A percentile compares a stretch with the other conserved stretches of the same genome.
Evolutionary conservation across 1,139 yeast genomes (phyloP).

Genomic region (Geotrichum histeridarum): DNA sequence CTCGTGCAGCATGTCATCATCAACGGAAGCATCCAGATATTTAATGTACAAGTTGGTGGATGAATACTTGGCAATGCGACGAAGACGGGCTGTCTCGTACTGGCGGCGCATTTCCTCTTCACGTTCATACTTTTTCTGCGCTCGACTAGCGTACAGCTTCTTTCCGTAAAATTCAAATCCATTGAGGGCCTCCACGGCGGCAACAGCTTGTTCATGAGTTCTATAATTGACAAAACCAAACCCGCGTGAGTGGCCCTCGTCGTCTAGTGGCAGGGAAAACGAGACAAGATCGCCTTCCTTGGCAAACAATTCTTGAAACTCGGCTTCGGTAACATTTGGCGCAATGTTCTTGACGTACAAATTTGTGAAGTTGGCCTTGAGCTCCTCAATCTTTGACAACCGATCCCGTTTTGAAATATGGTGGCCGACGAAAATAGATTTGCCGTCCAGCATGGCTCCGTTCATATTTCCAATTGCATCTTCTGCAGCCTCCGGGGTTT

Average conservation of each 20-base stretch:
- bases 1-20: slow-evolving; percentile 73
- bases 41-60: slow-evolving; percentile 73
- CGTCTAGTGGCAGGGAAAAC: slow-evolving; percentile 70
- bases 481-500: slow-evolving; percentile 69
- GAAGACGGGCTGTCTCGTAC: slow-evolving; percentile 37
- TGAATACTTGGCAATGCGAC: slow-evolving; percentile 7
- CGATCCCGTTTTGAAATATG: slow-evolving; percentile 84
- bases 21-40: slow-evolving; percentile 77
- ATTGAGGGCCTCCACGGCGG: slow-evolving; percentile 77
- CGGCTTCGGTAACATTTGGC: slow-evolving; percentile 25
- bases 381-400: slow-evolving; percentile 74
- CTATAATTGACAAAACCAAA: slow-evolving; percentile 86
- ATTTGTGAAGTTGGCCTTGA: slow-evolving; percentile 80
- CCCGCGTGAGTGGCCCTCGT: slow-evolving; percentile 78
- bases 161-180: slow-evolving; percentile 71
- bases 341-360: slow-evolving; percentile 80
- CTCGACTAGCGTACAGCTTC: slow-evolving; percentile 79
- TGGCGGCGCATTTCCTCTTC: slow-evolving; percentile 79
- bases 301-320: slow-evolving; percentile 19
- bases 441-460: slow-evolving; percentile 82
- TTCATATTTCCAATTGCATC: slow-evolving; percentile 85
- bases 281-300: slow-evolving; percentile 55
- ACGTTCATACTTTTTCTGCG: slow-evolving; percentile 91
- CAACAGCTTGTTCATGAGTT: slow-evolving; percentile 70
- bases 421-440: slow-evolving; percentile 82